phyloP scores from a whole-genome alignment of 495 filamentous ascomycete genomes.

The Xylaria longipes region DNA sequence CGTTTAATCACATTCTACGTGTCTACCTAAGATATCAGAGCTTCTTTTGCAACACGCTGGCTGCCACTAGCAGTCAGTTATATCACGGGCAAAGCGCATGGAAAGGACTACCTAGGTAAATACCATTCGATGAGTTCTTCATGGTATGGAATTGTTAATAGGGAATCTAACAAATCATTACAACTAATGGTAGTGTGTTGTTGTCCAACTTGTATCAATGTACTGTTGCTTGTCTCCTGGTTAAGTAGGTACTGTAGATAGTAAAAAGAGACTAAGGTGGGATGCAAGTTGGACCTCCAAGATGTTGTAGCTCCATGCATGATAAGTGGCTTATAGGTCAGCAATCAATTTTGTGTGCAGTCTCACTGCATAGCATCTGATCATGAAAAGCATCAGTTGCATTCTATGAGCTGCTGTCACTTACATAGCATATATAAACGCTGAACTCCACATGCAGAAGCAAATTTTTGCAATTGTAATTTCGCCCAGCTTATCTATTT shows the following conservation, averaged over 20 bases:
- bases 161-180: not conserved
- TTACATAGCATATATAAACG: conserved; percentile 6
- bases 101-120: no score
- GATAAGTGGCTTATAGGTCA: not conserved
- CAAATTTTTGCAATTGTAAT: not conserved
- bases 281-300: no score
- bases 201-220: not conserved
- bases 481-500: not conserved
- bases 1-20: not conserved
- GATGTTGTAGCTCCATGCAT: not conserved
- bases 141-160: not conserved
- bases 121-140: not conserved
- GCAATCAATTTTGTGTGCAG: not conserved
- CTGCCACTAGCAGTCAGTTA: no score
- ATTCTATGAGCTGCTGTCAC: not conserved
- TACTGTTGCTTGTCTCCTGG: no score
- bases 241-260: no score
- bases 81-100: no score
- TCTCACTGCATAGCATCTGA: not conserved
- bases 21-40: no score
- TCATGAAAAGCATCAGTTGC: not conserved
- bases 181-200: not conserved
- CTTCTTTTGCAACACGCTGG: no score
- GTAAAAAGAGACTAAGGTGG: not conserved
- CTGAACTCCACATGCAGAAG: not conserved